Percentiles rank a stretch among this genome's conserved stretches.
These are phyloP conservation scores for Bryoerythrophyllum caledonicum DNA, from an alignment of 225 moss, liverwort and hornwort species.

Conservation along the genomic window DNA sequence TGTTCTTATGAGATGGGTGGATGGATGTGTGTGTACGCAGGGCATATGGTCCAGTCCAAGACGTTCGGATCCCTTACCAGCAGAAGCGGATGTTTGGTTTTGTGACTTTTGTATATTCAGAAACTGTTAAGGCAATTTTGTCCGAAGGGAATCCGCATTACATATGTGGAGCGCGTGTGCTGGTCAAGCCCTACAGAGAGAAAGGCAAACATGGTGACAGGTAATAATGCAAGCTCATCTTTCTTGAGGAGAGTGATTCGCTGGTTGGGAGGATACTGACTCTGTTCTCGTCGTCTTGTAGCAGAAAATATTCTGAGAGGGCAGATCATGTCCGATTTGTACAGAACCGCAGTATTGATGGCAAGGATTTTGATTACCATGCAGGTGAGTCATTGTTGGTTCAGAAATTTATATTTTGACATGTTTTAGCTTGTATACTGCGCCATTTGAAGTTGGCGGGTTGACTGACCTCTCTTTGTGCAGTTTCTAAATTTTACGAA, in stretches of 20 bases:
- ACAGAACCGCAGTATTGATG: slow-evolving; percentile 84
- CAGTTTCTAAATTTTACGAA: slow-evolving; percentile 86
- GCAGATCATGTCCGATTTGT: slow-evolving; percentile 92
- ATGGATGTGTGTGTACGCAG: slow-evolving; percentile 44
- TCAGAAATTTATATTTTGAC: too few species aligned
- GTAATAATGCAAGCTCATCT: slow-evolving; percentile 31
- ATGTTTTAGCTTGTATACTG: not conserved
- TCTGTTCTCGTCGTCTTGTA: slow-evolving; percentile 5
- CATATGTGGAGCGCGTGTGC: slow-evolving; percentile 96
- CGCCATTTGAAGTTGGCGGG: not conserved
- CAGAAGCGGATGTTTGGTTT: slow-evolving; percentile 99
- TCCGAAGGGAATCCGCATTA: slow-evolving; percentile 99
- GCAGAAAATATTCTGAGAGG: slow-evolving; percentile 94
- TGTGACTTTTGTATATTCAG: slow-evolving; percentile 98
- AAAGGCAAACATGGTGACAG: slow-evolving; percentile 99
- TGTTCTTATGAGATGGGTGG: not conserved
- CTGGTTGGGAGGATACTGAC: slow-evolving; percentile 9
- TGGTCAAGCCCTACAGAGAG: slow-evolving; percentile 98
- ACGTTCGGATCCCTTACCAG: slow-evolving; percentile 95
- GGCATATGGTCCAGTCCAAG: slow-evolving; percentile 97
- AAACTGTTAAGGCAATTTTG: slow-evolving; percentile 97
- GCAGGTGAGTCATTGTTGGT: slow-evolving; percentile 48
- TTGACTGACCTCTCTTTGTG: not conserved
- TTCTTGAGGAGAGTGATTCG: not conserved
- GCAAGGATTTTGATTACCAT: slow-evolving; percentile 85